Percentiles rank a stretch among this genome's conserved stretches.
Conservation (phyloP, 768 basidiomycete species). For the Phylloporus rhodoxanthus region DNA sequence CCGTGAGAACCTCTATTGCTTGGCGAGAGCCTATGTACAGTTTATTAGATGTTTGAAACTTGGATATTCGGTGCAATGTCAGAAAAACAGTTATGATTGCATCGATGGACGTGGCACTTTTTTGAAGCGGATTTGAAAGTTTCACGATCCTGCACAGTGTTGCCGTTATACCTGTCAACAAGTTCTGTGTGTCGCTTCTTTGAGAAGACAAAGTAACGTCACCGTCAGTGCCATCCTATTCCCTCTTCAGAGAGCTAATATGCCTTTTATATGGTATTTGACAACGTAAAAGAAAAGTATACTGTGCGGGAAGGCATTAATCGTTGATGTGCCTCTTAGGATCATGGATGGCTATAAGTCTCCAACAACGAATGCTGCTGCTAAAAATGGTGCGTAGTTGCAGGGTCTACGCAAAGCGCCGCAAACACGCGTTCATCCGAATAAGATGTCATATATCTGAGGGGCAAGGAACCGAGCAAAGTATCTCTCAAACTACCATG, state of each 20-base stretch:
- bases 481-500: conserved; percentile 5
- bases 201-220: not conserved
- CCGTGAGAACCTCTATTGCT: no score
- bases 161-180: not conserved
- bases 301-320: not conserved
- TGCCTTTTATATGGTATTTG: not conserved
- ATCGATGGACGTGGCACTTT: not conserved
- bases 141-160: not conserved
- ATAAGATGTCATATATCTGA: not conserved
- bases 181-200: not conserved
- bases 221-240: not conserved
- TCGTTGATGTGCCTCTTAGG: not conserved
- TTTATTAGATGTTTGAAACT: not conserved
- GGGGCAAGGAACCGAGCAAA: not conserved
- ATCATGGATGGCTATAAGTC: not conserved
- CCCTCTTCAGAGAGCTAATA: not conserved
- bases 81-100: not conserved
- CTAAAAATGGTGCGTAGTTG: not conserved
- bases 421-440: not conserved
- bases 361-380: not conserved
- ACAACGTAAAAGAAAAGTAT: not conserved
- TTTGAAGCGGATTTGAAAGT: not conserved
- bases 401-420: not conserved
- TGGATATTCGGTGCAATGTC: no score
- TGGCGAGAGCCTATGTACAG: not conserved